phyloP scores from a whole-genome alignment of 192 early-diverging fungal genomes.

The Rhizophagus sp. region DNA sequence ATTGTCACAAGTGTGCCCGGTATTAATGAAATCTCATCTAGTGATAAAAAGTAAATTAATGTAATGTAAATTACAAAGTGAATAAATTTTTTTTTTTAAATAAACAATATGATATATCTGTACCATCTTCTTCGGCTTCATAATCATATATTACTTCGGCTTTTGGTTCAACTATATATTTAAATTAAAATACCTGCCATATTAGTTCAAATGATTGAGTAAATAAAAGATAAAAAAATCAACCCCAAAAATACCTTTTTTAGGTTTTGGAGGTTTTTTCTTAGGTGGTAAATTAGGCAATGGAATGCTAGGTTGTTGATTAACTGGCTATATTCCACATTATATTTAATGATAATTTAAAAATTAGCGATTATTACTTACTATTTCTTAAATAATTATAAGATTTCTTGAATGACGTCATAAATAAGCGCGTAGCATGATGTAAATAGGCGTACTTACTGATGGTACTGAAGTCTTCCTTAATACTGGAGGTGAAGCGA shows the following conservation, averaged over 20 bases:
- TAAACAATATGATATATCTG: not conserved
- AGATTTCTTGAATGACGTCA: not conserved
- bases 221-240: not conserved
- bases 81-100: not conserved
- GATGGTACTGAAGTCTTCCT: not conserved
- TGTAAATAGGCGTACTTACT: not conserved
- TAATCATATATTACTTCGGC: slow-evolving; percentile 54
- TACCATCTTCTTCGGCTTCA: slow-evolving; percentile 50
- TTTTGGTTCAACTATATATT: slow-evolving; percentile 31
- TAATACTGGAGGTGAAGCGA: not conserved
- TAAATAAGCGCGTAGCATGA: too few relatives aligned
- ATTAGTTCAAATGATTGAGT: not conserved
- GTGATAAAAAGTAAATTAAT: not conserved
- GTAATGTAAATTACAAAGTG: not conserved
- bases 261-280: not conserved
- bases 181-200: not conserved
- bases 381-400: not conserved
- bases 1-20: slow-evolving; percentile 49
- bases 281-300: slow-evolving; percentile 12
- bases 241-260: not conserved
- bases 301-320: not conserved
- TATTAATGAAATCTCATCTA: slow-evolving; percentile 52
- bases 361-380: not conserved
- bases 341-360: not conserved
- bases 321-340: too few relatives aligned